Percentiles rank a stretch among this genome's conserved stretches.
phyloP scores from a whole-genome alignment of 129 eudicot species.

The Tanacetum coccineum region DNA sequence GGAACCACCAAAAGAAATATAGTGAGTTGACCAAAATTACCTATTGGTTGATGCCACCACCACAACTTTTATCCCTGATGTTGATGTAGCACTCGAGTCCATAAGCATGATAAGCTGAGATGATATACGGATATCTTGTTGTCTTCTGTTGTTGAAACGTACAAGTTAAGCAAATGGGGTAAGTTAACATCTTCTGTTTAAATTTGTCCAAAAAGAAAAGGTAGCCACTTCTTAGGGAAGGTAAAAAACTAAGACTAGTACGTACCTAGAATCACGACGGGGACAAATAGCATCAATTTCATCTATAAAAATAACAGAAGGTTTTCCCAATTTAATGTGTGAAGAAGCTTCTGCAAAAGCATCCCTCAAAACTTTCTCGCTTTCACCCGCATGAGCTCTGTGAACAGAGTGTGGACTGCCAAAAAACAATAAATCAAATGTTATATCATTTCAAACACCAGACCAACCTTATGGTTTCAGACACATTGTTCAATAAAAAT shows the following conservation, averaged over 20 bases:
- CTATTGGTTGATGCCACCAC: constrained; percentile 98
- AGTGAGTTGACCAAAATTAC: constrained; percentile 34
- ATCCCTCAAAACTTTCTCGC: constrained; percentile 78
- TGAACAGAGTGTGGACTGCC: constrained; percentile 93
- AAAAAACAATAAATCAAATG: constrained; percentile 22
- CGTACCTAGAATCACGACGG: constrained; percentile 84
- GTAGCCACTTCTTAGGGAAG: too few relatives aligned
- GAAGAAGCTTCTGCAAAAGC: constrained; percentile 81
- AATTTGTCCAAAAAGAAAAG: too few relatives aligned
- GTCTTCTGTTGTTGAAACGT: constrained; percentile 51
- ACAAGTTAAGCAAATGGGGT: neutral
- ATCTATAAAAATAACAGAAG: constrained; percentile 86
- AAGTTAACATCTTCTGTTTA: neutral
- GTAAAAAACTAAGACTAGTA: constrained; percentile 6
- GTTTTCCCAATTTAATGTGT: constrained; percentile 64
- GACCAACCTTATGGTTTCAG: neutral
- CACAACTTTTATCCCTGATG: constrained; percentile 58
- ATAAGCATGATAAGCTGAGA: constrained; percentile 81
- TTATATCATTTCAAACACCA: constrained; percentile 4
- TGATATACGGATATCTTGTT: constrained; percentile 74
- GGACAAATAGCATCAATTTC: constrained; percentile 97
- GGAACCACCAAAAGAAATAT: constrained; percentile 10
- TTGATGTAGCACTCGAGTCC: constrained; percentile 63
- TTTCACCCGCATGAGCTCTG: constrained; percentile 88
- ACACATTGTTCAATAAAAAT: neutral